These are phyloP conservation scores for Vanderwaltozyma tropicalis DNA, from an alignment of 805 yeast species.

Conservation along the genomic window DNA sequence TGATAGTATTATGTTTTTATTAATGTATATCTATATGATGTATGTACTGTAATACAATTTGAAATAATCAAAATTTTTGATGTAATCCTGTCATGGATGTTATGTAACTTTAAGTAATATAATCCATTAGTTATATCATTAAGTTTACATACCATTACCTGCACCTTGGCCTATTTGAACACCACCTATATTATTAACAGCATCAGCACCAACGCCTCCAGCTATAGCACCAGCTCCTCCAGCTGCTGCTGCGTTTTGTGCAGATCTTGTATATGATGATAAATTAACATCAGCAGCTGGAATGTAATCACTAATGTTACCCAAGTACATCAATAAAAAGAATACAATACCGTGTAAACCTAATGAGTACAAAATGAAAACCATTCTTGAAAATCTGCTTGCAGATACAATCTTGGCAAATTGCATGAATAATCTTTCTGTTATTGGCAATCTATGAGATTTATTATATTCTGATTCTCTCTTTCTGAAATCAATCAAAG, in stretches of 20 bases:
- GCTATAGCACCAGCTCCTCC: not conserved
- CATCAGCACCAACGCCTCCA: not conserved
- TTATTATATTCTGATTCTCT: slow-evolving; percentile 64
- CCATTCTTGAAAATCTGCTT: slow-evolving; percentile 58
- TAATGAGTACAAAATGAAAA: slow-evolving; percentile 62
- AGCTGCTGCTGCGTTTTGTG: slow-evolving; percentile 1
- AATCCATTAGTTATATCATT: too few relatives aligned
- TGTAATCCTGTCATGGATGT: too few relatives aligned
- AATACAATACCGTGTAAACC: slow-evolving; percentile 68
- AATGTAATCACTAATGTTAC: slow-evolving; percentile 35
- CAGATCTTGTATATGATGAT: slow-evolving; percentile 9
- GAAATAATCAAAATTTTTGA: too few relatives aligned
- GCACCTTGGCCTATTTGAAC: not conserved
- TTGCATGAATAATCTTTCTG: slow-evolving; percentile 68
- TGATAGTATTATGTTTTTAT: too few relatives aligned
- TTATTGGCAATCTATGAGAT: slow-evolving; percentile 57
- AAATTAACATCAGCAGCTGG: slow-evolving; percentile 24
- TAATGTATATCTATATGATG: too few relatives aligned
- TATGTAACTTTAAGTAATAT: too few relatives aligned
- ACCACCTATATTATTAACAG: not conserved
- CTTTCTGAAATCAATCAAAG: slow-evolving; percentile 71
- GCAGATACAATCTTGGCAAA: slow-evolving; percentile 68
- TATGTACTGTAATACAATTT: too few relatives aligned
- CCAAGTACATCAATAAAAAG: slow-evolving; percentile 47
- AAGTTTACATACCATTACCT: not conserved